Conservation (phyloP, 495 filamentous ascomycete species). For the Apiosordaria backusii region DNA sequence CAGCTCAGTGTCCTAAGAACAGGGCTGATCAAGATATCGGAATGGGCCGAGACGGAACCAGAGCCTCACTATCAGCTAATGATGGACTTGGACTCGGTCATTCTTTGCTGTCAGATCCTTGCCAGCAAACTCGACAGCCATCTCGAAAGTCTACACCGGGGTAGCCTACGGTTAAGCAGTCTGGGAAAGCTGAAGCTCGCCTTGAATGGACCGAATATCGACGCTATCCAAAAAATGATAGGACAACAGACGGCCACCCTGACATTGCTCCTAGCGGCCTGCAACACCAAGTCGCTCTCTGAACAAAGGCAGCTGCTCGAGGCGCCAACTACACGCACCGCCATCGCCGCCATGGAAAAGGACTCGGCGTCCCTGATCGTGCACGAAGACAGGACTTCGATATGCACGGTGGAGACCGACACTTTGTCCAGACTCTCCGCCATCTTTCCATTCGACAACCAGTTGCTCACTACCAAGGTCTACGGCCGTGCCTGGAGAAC, state of each 20-base stretch:
- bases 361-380: not conserved
- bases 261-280: slow-evolving; percentile 9
- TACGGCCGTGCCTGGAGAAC: slow-evolving; percentile 6
- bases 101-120: not conserved
- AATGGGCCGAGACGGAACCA: slow-evolving; percentile 2
- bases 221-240: slow-evolving; percentile 11
- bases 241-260: slow-evolving; percentile 7
- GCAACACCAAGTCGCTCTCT: slow-evolving; percentile 8
- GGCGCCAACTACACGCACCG: not conserved
- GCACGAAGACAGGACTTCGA: not conserved
- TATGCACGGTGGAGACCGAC: slow-evolving; percentile 3
- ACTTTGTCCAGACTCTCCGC: not conserved
- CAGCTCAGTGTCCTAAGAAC: not conserved
- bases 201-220: slow-evolving; percentile 1
- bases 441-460: slow-evolving; percentile 1
- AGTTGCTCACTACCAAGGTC: slow-evolving; percentile 3
- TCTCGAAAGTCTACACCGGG: not conserved
- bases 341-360: not conserved
- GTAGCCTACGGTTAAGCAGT: not conserved
- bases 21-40: not conserved
- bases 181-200: slow-evolving; percentile 5
- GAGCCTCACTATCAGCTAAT: not conserved
- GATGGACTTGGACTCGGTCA: slow-evolving; percentile 2
- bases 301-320: not conserved
- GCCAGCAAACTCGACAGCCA: not conserved